Evolutionary conservation across 768 basidiomycete species (phyloP), one percentile per base, ranked within the genome.

Genomic region (Candolleomyces eurysporus): DNA sequence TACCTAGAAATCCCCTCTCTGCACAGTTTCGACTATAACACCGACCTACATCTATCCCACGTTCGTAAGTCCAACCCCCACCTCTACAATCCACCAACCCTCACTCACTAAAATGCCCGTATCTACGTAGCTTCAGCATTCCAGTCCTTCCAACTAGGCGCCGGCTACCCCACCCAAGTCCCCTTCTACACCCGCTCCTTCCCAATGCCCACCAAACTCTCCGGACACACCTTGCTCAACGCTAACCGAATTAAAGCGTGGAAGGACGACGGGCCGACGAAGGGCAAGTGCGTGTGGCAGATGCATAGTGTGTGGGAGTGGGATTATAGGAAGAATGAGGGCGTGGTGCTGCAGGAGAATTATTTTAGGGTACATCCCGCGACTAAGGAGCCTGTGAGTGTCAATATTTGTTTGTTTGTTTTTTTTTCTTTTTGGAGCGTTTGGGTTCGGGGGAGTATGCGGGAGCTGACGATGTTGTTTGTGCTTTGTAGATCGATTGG

Each of bases 281-380:
- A 71, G 63, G 86, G 89, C 14, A 71, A 80, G 61, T 97, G 95
- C 68, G 65, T 95, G 4, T 96, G 95, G 95, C 89, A 92, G 67
- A 83, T 88, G 77, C 94, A 98, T 64, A 92, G 91, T 17, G 92
- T 98, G 4, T 99, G 97, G 96, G 85, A 87, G 0, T 98, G 90
- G 88, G 90, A 93, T 67, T 74, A 72, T 5, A 76, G 75, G 31
- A 88, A 86, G 66, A 73, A 86, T 14, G 79, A 84, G 62, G 88
- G 87, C 0, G 87, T 96, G 1, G 86, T 91, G 4, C 73, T 98
- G 58, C 81, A 91, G 52, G 92, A 94, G 69, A 90, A 81, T 64
- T 98, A 97, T 70, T 99, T 99, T 67, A 72, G 77, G 13, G 84
- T 84, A 59, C 78, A 94, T 69, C 91, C 92, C 2, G 66, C 68